Evolutionary conservation across 345 rosid species (phyloP).

Genomic region (Lumnitzera racemosa): DNA sequence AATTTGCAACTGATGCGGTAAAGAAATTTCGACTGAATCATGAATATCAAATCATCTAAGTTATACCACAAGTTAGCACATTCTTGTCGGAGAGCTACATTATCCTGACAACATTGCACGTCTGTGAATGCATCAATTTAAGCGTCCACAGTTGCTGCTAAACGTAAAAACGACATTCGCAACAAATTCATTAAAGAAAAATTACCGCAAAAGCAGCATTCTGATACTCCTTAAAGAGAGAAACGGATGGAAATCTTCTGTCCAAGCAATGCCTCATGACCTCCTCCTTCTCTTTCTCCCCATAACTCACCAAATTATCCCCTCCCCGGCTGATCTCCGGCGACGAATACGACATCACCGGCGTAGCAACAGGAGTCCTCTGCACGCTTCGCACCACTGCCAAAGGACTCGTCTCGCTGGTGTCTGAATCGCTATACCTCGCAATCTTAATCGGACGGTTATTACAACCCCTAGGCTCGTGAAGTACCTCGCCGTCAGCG

Average conservation of each 20-base stretch:
- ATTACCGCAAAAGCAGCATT: conserved; percentile 88
- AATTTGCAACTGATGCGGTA: too few species aligned
- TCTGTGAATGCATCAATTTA: background rate
- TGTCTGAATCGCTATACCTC: conserved; percentile 37
- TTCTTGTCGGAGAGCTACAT: background rate
- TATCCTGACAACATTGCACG: background rate
- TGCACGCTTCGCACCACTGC: conserved; percentile 35
- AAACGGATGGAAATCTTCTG: conserved; percentile 78
- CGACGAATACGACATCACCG: conserved; percentile 16
- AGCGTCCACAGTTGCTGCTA: too few species aligned
- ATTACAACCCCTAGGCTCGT: conserved; percentile 6
- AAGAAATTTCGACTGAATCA: too few species aligned
- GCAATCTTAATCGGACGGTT: conserved; percentile 48
- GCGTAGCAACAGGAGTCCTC: conserved; percentile 25
- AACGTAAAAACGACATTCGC: background rate
- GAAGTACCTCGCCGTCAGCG: conserved; percentile 18
- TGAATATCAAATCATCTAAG: too few species aligned
- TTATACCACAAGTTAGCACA: background rate
- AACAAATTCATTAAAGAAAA: background rate
- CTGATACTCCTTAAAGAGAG: conserved; percentile 82
- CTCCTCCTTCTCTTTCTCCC: conserved; percentile 34
- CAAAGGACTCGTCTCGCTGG: conserved; percentile 48
- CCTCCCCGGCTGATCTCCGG: conserved; percentile 76
- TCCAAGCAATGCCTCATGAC: conserved; percentile 60
- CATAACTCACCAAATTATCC: conserved; percentile 23